phyloP scores from a whole-genome alignment of 2,329 filamentous ascomycete species.

The Periglandula ipomoeae region DNA sequence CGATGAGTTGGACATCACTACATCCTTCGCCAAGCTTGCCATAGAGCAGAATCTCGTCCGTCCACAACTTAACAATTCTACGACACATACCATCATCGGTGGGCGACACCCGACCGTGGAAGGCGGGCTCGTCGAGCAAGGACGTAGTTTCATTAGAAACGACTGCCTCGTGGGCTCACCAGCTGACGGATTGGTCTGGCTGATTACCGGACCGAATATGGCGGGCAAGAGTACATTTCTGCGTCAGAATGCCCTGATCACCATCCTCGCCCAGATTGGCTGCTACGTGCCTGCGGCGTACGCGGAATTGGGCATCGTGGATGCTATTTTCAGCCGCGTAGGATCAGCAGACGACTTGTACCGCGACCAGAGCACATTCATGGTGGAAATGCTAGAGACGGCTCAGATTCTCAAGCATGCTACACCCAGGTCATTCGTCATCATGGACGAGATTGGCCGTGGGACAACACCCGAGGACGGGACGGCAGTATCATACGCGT shows the following conservation, averaged over 20 bases:
- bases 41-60: conserved; percentile 63
- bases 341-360: conserved; percentile 95
- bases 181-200: conserved; percentile 55
- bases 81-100: conserved; percentile 66
- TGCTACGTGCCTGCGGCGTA: conserved; percentile 86
- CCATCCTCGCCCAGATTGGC: conserved; percentile 84
- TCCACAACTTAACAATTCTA: conserved; percentile 58
- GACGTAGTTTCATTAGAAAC: conserved; percentile 74
- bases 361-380: conserved; percentile 91
- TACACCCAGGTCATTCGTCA: conserved; percentile 77
- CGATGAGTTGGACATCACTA: conserved; percentile 85
- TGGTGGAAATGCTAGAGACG: conserved; percentile 99
- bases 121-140: conserved; percentile 67
- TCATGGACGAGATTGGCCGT: conserved; percentile 96
- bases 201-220: conserved; percentile 90
- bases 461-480: conserved; percentile 93
- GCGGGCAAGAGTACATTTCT: conserved; percentile 94
- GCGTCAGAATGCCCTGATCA: conserved; percentile 89
- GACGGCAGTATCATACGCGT: conserved; percentile 80
- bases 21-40: conserved; percentile 75
- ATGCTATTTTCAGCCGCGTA: conserved; percentile 88
- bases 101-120: conserved; percentile 92
- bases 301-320: conserved; percentile 83
- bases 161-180: conserved; percentile 71
- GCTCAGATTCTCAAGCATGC: conserved; percentile 81